Evolutionary conservation across 2,329 filamentous ascomycete genomes (phyloP).

Genomic region (Scedosporium minutisporum): DNA sequence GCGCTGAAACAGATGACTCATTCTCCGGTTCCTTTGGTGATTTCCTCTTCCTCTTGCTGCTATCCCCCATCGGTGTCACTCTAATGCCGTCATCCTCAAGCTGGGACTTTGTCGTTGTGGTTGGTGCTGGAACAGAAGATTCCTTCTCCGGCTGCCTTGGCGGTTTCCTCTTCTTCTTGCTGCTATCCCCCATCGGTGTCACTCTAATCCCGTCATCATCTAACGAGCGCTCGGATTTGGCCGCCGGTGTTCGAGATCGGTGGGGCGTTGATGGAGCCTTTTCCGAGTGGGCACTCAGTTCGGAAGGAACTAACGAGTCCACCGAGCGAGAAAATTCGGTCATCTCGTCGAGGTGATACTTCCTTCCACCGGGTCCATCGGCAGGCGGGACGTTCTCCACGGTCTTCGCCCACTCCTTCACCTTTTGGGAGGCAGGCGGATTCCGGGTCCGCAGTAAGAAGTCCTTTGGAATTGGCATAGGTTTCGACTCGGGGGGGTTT

Average conservation of each 20-base stretch:
- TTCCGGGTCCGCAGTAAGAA: constrained; percentile 46
- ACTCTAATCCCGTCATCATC: constrained; percentile 25
- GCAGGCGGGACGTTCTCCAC: constrained; percentile 29
- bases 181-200: constrained; percentile 16
- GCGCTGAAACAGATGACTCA: background rate
- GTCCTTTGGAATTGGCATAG: constrained; percentile 41
- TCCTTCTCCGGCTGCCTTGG: background rate
- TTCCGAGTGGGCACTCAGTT: background rate
- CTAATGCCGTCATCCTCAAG: constrained; percentile 29
- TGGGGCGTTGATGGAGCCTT: background rate
- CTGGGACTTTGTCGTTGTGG: constrained; percentile 6
- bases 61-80: constrained; percentile 21
- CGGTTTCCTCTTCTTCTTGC: background rate
- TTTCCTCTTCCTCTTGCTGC: background rate
- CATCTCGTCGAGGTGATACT: background rate
- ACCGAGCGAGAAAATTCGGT: background rate
- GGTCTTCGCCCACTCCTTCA: constrained; percentile 51
- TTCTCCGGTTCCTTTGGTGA: background rate
- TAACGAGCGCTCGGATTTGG: constrained; percentile 9
- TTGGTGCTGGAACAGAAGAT: constrained; percentile 1
- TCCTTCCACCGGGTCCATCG: background rate
- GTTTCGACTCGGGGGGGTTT: constrained; percentile 13
- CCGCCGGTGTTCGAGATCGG: constrained; percentile 16
- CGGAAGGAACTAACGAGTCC: constrained; percentile 2
- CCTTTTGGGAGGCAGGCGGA: constrained; percentile 47